Percentiles rank a stretch among this genome's conserved stretches.
These are phyloP conservation scores for Botrytis fabae DNA, from an alignment of 2,329 filamentous ascomycete genomes.

Conservation along the genomic window DNA sequence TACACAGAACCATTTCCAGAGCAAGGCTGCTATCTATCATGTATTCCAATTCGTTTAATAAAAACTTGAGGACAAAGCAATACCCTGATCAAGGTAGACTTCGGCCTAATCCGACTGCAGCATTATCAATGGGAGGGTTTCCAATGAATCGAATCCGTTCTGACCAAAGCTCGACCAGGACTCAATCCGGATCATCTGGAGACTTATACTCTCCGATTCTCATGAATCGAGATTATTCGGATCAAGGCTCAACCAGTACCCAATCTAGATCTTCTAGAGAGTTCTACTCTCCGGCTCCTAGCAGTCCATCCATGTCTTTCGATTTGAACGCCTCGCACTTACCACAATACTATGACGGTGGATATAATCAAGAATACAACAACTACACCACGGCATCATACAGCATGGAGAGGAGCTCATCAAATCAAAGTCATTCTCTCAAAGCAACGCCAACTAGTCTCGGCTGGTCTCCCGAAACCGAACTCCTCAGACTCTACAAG, in stretches of 20 bases:
- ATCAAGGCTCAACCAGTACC: slow-evolving; percentile 19
- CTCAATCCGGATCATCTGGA: slow-evolving; percentile 18
- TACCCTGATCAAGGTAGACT: slow-evolving; percentile 1
- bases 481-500: slow-evolving; percentile 29
- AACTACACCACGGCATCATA: slow-evolving; percentile 4
- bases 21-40: slow-evolving; percentile 7
- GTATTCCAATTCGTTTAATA: not conserved
- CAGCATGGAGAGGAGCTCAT: not conserved
- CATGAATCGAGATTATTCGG: slow-evolving; percentile 21
- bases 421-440: not conserved
- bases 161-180: slow-evolving; percentile 21
- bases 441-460: slow-evolving; percentile 28
- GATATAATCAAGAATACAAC: slow-evolving; percentile 1
- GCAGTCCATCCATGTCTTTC: slow-evolving; percentile 20
- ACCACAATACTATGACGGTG: not conserved
- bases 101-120: not conserved
- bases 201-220: slow-evolving; percentile 1
- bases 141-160: slow-evolving; percentile 20
- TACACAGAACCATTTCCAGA: slow-evolving; percentile 18
- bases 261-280: slow-evolving; percentile 14
- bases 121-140: slow-evolving; percentile 4
- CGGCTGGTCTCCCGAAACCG: slow-evolving; percentile 25
- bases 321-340: not conserved
- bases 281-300: slow-evolving; percentile 4
- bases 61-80: not conserved